A percentile compares a stretch with the other conserved stretches of the same genome.
These are phyloP conservation scores for Penicillium coprophilum DNA, from an alignment of 495 filamentous ascomycete species.

Conservation along the genomic window DNA sequence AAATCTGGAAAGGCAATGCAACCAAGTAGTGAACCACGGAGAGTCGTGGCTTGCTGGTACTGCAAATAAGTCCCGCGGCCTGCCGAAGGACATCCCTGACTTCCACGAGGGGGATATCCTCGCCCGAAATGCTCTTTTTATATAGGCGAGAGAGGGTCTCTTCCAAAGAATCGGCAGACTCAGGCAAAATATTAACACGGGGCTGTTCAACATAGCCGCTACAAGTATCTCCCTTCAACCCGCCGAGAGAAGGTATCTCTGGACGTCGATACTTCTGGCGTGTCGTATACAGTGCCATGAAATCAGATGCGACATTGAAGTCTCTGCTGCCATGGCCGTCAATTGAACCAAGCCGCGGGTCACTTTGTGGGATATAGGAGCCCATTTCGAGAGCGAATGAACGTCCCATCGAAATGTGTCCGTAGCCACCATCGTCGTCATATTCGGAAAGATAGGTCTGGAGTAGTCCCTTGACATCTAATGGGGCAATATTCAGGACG, in stretches of 20 bases:
- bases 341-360: constrained; percentile 77
- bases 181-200: constrained; percentile 10
- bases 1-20: constrained; percentile 83
- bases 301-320: constrained; percentile 90
- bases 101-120: constrained; percentile 67
- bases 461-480: constrained; percentile 92
- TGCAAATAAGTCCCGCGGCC: constrained; percentile 82
- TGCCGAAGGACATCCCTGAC: constrained; percentile 75
- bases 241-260: constrained; percentile 52
- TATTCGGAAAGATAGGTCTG: constrained; percentile 95
- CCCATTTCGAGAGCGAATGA: constrained; percentile 96
- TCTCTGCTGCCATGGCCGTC: constrained; percentile 66
- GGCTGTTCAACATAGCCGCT: constrained; percentile 18
- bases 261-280: constrained; percentile 88
- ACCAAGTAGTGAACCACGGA: constrained; percentile 83
- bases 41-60: constrained; percentile 66
- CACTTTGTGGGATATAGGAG: constrained; percentile 77
- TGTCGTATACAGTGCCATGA: constrained; percentile 95
- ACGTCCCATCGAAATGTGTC: constrained; percentile 87
- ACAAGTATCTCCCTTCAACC: constrained; percentile 11
- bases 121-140: constrained; percentile 61
- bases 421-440: constrained; percentile 81
- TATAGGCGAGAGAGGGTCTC: constrained; percentile 56
- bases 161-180: constrained; percentile 32
- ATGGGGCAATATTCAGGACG: constrained; percentile 79